A percentile compares a stretch with the other conserved stretches of the same genome.
phyloP scores from a whole-genome alignment of 805 yeast species.

The Barnettozyma sp. region DNA sequence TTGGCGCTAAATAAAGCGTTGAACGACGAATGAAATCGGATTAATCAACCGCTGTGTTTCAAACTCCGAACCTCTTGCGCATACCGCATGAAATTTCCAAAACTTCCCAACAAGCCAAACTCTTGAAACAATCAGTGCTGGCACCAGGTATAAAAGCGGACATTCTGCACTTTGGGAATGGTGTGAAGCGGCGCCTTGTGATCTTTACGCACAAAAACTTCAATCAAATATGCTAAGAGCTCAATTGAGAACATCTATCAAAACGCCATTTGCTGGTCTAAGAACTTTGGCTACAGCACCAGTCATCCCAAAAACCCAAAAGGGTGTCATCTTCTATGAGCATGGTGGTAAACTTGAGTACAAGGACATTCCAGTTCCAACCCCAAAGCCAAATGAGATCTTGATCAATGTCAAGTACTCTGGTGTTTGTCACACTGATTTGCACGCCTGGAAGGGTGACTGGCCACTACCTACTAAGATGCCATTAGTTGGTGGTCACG shows the following conservation, averaged over 20 bases:
- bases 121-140: too few species aligned
- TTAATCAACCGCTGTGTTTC: too few species aligned
- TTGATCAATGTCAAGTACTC: conserved; percentile 78
- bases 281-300: conserved; percentile 10
- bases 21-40: too few species aligned
- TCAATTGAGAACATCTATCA: conserved; percentile 21
- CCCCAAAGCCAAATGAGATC: conserved; percentile 70
- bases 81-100: not conserved
- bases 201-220: not conserved
- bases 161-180: too few species aligned
- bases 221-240: conserved; percentile 14
- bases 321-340: conserved; percentile 63
- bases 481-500: conserved; percentile 84
- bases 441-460: conserved; percentile 93
- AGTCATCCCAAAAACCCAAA: conserved; percentile 57
- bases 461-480: conserved; percentile 76
- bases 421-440: conserved; percentile 91
- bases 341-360: conserved; percentile 57
- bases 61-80: conserved; percentile 2
- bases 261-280: conserved; percentile 9
- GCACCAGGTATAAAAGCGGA: not conserved
- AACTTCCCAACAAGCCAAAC: too few species aligned
- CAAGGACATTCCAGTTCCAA: conserved; percentile 75
- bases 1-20: too few species aligned
- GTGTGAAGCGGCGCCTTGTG: too few species aligned